These are phyloP conservation scores for Penicillium nordicum DNA, from an alignment of 2,329 filamentous ascomycete genomes.

Conservation along the genomic window DNA sequence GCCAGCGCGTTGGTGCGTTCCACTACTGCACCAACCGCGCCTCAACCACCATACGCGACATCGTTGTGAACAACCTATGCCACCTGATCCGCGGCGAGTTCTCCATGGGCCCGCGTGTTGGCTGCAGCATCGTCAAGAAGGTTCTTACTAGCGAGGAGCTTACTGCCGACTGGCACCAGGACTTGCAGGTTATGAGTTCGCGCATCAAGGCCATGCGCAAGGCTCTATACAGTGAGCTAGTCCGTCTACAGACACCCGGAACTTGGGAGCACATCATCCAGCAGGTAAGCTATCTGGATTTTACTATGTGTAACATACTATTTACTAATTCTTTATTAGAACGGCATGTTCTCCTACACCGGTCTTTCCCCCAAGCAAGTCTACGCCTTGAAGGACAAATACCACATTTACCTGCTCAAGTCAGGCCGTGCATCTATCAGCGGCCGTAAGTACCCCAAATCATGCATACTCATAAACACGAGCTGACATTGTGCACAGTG, in stretches of 20 bases:
- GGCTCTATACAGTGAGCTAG: conserved; percentile 72
- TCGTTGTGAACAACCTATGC: conserved; percentile 39
- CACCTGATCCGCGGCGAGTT: conserved; percentile 41
- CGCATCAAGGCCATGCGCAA: conserved; percentile 89
- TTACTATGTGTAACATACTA: neutral
- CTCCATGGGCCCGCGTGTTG: conserved; percentile 69
- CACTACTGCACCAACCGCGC: conserved; percentile 53
- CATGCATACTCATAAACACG: neutral
- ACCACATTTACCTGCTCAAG: conserved; percentile 44
- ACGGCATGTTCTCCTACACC: conserved; percentile 88
- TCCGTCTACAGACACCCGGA: conserved; percentile 78
- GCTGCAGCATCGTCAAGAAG: conserved; percentile 76
- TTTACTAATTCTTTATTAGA: conserved; percentile 22
- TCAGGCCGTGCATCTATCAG: conserved; percentile 41
- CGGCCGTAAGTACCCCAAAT: conserved; percentile 30
- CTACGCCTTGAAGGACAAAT: conserved; percentile 38
- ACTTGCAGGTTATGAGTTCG: conserved; percentile 86
- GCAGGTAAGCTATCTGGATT: conserved; percentile 59
- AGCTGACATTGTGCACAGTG: conserved; percentile 26
- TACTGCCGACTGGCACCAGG: conserved; percentile 84
- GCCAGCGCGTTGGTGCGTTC: conserved; percentile 91
- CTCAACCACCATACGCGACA: conserved; percentile 27
- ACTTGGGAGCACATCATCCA: conserved; percentile 98
- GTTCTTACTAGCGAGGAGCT: conserved; percentile 75
- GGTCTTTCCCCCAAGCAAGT: conserved; percentile 49